These are phyloP conservation scores for Phaeodactylum tricornutum DNA, from an alignment of 108 stramenopile genomes.

Conservation along the genomic window DNA sequence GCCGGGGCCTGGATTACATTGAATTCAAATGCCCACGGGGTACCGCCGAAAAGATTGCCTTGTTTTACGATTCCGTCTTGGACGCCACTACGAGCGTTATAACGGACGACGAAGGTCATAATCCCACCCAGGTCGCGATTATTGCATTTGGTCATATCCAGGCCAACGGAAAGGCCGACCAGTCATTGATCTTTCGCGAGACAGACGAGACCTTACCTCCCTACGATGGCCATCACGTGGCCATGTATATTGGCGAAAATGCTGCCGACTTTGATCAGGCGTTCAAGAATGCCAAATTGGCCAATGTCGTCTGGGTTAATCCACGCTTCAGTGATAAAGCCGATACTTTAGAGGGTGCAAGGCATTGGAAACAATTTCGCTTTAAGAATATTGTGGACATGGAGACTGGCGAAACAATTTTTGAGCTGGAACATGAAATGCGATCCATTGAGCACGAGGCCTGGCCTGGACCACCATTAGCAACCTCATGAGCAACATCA, in stretches of 20 bases:
- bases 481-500: no score
- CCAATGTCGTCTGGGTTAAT: constrained; percentile 38
- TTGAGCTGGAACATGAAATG: constrained; percentile 54
- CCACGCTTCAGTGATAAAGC: constrained; percentile 29
- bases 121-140: constrained; percentile 19
- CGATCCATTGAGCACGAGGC: constrained; percentile 31
- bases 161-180: constrained; percentile 22
- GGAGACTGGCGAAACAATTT: constrained; percentile 30
- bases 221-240: constrained; percentile 37
- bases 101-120: constrained; percentile 5
- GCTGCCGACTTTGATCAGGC: constrained; percentile 26
- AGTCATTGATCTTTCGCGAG: constrained; percentile 14
- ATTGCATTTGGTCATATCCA: constrained; percentile 39
- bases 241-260: constrained; percentile 34
- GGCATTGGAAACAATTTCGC: constrained; percentile 35
- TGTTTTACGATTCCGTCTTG: constrained; percentile 43
- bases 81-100: constrained; percentile 30
- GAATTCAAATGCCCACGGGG: constrained; percentile 31
- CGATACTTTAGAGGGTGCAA: constrained; percentile 17
- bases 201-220: constrained; percentile 3
- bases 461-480: constrained; percentile 17
- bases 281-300: constrained; percentile 20
- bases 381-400: constrained; percentile 56
- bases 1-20: constrained; percentile 36
- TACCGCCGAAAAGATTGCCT: constrained; percentile 27